These are phyloP conservation scores for Oehlia diaphana DNA, from an alignment of 192 early-diverging fungal species.

Conservation along the genomic window DNA sequence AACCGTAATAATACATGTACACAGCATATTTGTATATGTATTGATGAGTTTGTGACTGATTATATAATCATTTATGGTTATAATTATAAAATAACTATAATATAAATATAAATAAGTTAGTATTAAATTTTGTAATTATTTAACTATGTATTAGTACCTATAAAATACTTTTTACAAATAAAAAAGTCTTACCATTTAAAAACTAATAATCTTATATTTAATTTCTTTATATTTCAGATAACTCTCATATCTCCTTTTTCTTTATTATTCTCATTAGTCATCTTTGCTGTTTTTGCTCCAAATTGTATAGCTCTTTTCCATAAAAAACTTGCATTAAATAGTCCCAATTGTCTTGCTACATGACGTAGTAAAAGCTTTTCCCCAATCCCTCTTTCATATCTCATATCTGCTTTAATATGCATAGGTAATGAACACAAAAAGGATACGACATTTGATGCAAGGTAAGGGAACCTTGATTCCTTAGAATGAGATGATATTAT, in stretches of 20 bases:
- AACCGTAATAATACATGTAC: too few relatives aligned
- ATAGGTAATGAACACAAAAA: slow-evolving; percentile 70
- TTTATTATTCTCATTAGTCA: slow-evolving; percentile 52
- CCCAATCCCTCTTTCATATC: slow-evolving; percentile 78
- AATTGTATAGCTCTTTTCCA: slow-evolving; percentile 98
- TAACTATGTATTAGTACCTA: neutral
- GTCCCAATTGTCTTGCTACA: slow-evolving; percentile 69
- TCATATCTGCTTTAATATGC: slow-evolving; percentile 78
- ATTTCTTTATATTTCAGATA: neutral
- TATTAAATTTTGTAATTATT: too few relatives aligned
- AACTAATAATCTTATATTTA: neutral
- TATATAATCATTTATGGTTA: too few relatives aligned
- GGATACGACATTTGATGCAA: slow-evolving; percentile 68
- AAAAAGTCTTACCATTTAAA: too few relatives aligned
- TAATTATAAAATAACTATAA: too few relatives aligned
- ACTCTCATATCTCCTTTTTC: slow-evolving; percentile 42
- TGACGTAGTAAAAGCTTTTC: slow-evolving; percentile 88
- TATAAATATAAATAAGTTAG: too few relatives aligned
- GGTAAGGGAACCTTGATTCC: slow-evolving; percentile 87
- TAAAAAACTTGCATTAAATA: slow-evolving; percentile 61
- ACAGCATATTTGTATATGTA: too few relatives aligned
- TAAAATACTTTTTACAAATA: neutral
- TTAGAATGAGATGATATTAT: slow-evolving; percentile 84
- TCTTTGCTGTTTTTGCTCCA: slow-evolving; percentile 94
- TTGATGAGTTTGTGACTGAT: too few relatives aligned